Evolutionary conservation across 169 alveolate genomes (phyloP).

Genomic region (Eimeria acervulina): DNA sequence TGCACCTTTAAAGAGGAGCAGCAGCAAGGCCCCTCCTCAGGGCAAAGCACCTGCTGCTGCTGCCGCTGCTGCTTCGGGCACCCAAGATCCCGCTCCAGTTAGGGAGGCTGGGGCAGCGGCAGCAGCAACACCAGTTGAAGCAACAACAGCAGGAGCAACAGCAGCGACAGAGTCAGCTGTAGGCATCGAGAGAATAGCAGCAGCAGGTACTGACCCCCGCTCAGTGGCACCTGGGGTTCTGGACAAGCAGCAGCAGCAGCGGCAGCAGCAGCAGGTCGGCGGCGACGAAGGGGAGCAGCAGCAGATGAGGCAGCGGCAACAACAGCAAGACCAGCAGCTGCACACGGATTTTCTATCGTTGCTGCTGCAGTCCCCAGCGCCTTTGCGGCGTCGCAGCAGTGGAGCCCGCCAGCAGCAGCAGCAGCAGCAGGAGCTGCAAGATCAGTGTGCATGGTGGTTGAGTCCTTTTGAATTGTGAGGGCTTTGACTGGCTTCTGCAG

Average conservation of each 20-base stretch:
- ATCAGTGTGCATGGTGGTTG: not conserved
- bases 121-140: not conserved
- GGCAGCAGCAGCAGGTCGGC: not conserved
- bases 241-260: conserved; percentile 39
- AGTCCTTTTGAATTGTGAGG: not conserved
- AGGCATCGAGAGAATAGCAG: not conserved
- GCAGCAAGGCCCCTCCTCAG: not conserved
- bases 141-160: not conserved
- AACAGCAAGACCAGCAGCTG: conserved; percentile 9
- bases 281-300: not conserved
- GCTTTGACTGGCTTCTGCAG: not conserved
- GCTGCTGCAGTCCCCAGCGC: not conserved
- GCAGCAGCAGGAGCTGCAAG: conserved; percentile 10
- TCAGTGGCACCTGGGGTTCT: too few relatives aligned
- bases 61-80: not conserved
- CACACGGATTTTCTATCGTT: not conserved
- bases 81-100: not conserved
- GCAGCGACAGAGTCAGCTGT: not conserved
- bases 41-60: not conserved
- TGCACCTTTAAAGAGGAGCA: not conserved
- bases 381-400: conserved; percentile 4
- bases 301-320: not conserved
- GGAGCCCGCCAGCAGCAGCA: not conserved
- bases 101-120: not conserved
- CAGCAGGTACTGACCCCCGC: not conserved